phyloP scores from a whole-genome alignment of 192 early-diverging fungal species.

The Linderina pennispora region DNA sequence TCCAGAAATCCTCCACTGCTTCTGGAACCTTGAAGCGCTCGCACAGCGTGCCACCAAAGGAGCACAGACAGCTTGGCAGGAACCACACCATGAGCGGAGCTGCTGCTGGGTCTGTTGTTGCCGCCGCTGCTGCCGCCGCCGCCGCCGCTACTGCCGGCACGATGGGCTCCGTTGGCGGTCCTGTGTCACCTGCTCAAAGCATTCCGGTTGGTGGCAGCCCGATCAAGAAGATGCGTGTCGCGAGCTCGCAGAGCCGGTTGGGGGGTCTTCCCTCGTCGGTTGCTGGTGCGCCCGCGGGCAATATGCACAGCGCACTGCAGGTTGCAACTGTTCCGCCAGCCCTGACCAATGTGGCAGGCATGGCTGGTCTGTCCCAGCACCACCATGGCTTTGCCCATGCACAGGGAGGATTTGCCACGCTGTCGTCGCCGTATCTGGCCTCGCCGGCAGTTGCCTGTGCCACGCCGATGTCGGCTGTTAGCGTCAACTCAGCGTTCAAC shows the following conservation, averaged over 20 bases:
- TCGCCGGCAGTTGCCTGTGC: slow-evolving; percentile 24
- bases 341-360: too few species aligned
- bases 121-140: too few species aligned
- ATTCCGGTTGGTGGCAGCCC: slow-evolving; percentile 17
- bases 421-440: slow-evolving; percentile 23
- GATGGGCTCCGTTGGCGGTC: slow-evolving; percentile 4
- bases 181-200: slow-evolving; percentile 15
- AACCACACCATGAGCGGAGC: slow-evolving; percentile 1
- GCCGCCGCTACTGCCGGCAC: slow-evolving; percentile 7
- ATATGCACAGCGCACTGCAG: slow-evolving; percentile 1
- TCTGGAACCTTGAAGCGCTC: slow-evolving; percentile 50
- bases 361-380: too few species aligned
- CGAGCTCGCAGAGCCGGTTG: slow-evolving; percentile 37
- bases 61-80: slow-evolving; percentile 14
- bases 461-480: slow-evolving; percentile 30
- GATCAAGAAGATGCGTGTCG: slow-evolving; percentile 45
- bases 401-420: too few species aligned
- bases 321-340: too few species aligned
- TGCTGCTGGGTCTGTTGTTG: too few species aligned
- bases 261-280: slow-evolving; percentile 1
- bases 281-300: slow-evolving; percentile 6
- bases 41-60: slow-evolving; percentile 45
- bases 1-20: too few species aligned
- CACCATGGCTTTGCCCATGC: too few species aligned
- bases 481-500: too few species aligned